Evolutionary conservation across 1,284 basidiomycete genomes (phyloP), one percentile per base, ranked within the genome.

Genomic region (Cryptococcus sp.): DNA sequence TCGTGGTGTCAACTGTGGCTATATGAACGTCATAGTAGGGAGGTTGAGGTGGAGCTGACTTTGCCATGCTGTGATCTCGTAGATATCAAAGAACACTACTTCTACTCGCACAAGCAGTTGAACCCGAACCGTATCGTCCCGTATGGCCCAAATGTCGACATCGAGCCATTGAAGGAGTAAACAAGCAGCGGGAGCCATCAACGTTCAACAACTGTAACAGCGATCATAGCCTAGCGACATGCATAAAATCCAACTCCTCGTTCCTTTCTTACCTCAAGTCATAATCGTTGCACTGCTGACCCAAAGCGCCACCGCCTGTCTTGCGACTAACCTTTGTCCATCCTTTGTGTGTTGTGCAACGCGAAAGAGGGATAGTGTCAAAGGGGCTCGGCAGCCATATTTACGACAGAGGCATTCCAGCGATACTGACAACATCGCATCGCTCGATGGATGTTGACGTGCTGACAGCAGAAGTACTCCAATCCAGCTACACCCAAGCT

Each of bases 71-170:
- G 23, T 19, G 16, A 19, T 38, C 10, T n/a, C 13, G 40, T 87
- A 48, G 89, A 92, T 70, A 91, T 92, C 82, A 91, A 91, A 78
- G 85, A 85, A 17, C 88, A 90, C 72, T 94, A 93, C 76, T 93
- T 87, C 57, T 77, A 70, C 50, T 66, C 65, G 10, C 70, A 73
- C 68, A 62, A 61, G 15, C 77, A 90, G 82, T 84, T 89, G 74
- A 91, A 91, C 73, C 86, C 86, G 6, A 84, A 83, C 13, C 83
- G 87, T 45, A 80, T 94, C 64, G 86, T 93, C 3, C 87, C 91
- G 10, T 78, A 83, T 15, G 91, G 91, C 0, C 91, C 91, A 0
- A 78, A 85, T 53, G 86, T 86, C 1, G 72, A 86, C 67, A 86
- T 93, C 60, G 82, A 86, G 71, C 84, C 88, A 3, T 74, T 91